These are phyloP conservation scores for Zalerion maritima DNA, from an alignment of 495 filamentous ascomycete species.

Conservation along the genomic window DNA sequence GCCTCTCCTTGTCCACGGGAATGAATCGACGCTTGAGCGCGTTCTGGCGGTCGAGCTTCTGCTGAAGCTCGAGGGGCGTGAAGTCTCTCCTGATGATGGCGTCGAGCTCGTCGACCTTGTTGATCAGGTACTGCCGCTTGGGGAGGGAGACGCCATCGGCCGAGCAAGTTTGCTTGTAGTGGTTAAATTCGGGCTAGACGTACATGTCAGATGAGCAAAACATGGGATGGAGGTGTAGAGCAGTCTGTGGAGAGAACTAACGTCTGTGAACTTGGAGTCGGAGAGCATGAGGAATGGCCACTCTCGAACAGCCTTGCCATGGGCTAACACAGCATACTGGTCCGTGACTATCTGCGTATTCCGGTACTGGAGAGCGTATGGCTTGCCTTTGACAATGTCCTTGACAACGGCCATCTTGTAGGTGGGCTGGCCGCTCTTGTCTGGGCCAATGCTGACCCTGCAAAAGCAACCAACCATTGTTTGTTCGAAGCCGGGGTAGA, in stretches of 20 bases:
- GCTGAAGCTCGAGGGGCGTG: slow-evolving; percentile 62
- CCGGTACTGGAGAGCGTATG: slow-evolving; percentile 59
- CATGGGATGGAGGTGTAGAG: slow-evolving; percentile 1
- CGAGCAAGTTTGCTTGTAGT: slow-evolving; percentile 62
- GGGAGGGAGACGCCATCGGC: slow-evolving; percentile 59
- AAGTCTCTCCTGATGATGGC: slow-evolving; percentile 60
- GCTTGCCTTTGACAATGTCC: slow-evolving; percentile 62
- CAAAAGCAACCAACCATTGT: slow-evolving; percentile 64
- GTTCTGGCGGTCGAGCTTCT: slow-evolving; percentile 58
- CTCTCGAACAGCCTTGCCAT: slow-evolving; percentile 61
- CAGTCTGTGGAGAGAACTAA: slow-evolving; percentile 17
- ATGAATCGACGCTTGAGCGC: slow-evolving; percentile 42
- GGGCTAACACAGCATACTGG: slow-evolving; percentile 55
- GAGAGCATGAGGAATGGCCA: slow-evolving; percentile 79
- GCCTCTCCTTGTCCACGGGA: slow-evolving; percentile 46
- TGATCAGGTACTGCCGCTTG: slow-evolving; percentile 43
- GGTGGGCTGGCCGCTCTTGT: slow-evolving; percentile 51
- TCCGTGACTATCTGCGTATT: slow-evolving; percentile 64
- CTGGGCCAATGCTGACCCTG: slow-evolving; percentile 63
- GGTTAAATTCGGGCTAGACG: slow-evolving; percentile 62
- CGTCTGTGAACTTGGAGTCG: slow-evolving; percentile 58
- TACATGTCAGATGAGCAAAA: slow-evolving; percentile 14
- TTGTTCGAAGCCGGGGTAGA: slow-evolving; percentile 76
- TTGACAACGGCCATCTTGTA: slow-evolving; percentile 84
- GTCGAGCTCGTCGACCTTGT: slow-evolving; percentile 74